Evolutionary conservation across 163 green algal species (phyloP), one percentile per base, ranked within the genome.

Genomic region (Chlorella variabilis): DNA sequence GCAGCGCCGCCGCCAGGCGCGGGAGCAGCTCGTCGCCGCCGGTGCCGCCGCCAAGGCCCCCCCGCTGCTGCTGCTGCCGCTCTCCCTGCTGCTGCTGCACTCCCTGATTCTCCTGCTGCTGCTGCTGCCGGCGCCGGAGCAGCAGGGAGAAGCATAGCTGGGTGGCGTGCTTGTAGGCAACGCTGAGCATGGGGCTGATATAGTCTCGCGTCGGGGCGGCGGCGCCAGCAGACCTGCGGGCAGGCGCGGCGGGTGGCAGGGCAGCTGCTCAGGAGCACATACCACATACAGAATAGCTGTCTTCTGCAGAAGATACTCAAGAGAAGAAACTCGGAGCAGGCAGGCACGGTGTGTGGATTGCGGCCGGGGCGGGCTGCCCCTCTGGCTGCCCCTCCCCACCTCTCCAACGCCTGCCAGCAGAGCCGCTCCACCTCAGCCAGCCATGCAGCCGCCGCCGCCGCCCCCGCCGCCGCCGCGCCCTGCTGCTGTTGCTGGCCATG

Each of bases 131-230:
- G 29, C 61, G 29, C 6, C 41, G 11, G 41, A 80, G 74, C 18
- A 71, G 39, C 58, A 71, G 74, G 0, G 58, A n/a, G 65, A 83
- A 75, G 65, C 36, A 71, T 4, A 81, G 71, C 80, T 70, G 62
- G 36, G 42, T 58, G 75, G 74, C 86, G 41, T 69, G 48, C 80
- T 81, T 82, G 69, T 63, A 71, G 25, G 80, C 68, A 38, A 78
- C 31, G 29, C 36, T 34, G 4, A 41, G 21, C 61, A 69, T 70
- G 21, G 61, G 83, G 83, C 38, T 71, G 79, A 5, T 4, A 39
- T 36, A 62, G 39, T 80, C 74, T 0, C 36, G 36, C 1, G 74
- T 51, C 0, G 71, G 59, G 5, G 59, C 17, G n/a, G 31, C 38
- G 4, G 31, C n/a, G 21, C 23, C 29, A 2, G 21, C 39, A 4